Conservation (phyloP, 2,329 filamentous ascomycete genomes). For the Fusarium albosuccineum region DNA sequence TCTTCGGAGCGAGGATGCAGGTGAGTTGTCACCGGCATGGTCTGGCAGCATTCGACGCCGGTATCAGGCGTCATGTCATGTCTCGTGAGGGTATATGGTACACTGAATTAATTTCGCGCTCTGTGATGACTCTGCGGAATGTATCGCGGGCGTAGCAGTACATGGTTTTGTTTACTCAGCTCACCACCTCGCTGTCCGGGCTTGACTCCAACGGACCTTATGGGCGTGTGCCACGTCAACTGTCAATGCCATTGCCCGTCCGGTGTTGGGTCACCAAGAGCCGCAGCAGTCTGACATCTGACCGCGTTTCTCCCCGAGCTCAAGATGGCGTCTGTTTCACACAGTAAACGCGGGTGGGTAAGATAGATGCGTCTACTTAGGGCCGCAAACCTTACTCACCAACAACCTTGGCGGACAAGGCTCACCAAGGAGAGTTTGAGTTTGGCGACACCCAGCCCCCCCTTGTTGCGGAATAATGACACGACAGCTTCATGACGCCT, state of each 20-base stretch:
- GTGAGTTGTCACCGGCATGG: constrained; percentile 40
- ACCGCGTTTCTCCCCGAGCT: constrained; percentile 16
- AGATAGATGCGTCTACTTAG: neutral
- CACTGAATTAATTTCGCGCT: constrained; percentile 5
- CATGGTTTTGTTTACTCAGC: constrained; percentile 15
- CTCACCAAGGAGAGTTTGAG: neutral
- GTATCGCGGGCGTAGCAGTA: constrained; percentile 24
- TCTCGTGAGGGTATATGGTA: constrained; percentile 37
- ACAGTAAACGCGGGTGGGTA: constrained; percentile 17
- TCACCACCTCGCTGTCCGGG: constrained; percentile 3
- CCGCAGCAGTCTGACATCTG: constrained; percentile 23
- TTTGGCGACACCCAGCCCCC: constrained; percentile 1
- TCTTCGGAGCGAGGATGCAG: constrained; percentile 27
- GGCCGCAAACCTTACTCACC: constrained; percentile 6
- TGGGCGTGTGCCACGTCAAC: constrained; percentile 46
- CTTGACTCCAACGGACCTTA: neutral
- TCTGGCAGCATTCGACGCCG: constrained; percentile 17
- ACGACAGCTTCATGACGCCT: constrained; percentile 6
- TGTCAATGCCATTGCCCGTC: constrained; percentile 24
- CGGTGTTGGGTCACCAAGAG: constrained; percentile 18
- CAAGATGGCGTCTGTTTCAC: constrained; percentile 31
- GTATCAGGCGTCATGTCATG: constrained; percentile 16
- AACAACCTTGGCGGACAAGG: neutral
- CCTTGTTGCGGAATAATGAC: constrained; percentile 7
- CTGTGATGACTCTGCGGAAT: neutral